These are phyloP conservation scores for Lophiostoma macrostomum DNA, from an alignment of 495 filamentous ascomycete species.

Conservation along the genomic window DNA sequence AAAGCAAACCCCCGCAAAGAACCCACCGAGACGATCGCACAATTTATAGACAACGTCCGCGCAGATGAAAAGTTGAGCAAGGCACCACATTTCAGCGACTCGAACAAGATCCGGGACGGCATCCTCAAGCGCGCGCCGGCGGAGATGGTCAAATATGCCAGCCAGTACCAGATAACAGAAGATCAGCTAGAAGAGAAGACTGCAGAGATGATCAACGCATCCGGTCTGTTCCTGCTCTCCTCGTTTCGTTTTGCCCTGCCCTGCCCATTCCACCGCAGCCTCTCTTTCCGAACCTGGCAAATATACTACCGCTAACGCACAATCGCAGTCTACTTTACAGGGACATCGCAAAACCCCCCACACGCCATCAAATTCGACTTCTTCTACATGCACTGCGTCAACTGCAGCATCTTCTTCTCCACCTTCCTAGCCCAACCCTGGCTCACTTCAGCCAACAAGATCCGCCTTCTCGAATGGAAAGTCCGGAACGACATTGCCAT, in stretches of 20 bases:
- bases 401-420: slow-evolving; percentile 61
- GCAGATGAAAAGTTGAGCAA: slow-evolving; percentile 52
- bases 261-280: background rate
- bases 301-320: background rate
- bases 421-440: slow-evolving; percentile 46
- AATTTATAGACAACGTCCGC: slow-evolving; percentile 58
- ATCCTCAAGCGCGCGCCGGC: slow-evolving; percentile 59
- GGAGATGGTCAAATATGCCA: slow-evolving; percentile 59
- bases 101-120: slow-evolving; percentile 64
- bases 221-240: slow-evolving; percentile 45
- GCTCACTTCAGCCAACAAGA: slow-evolving; percentile 49
- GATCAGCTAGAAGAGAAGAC: slow-evolving; percentile 64
- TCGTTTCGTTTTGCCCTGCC: background rate
- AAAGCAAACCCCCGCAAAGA: slow-evolving; percentile 18
- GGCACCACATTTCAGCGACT: slow-evolving; percentile 52
- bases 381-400: slow-evolving; percentile 70
- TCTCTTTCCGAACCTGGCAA: background rate
- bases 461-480: slow-evolving; percentile 72
- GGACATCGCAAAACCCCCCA: slow-evolving; percentile 57
- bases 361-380: slow-evolving; percentile 76
- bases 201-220: slow-evolving; percentile 72
- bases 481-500: slow-evolving; percentile 65
- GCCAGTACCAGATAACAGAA: slow-evolving; percentile 57
- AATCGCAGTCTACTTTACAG: slow-evolving; percentile 55
- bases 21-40: slow-evolving; percentile 46